phyloP scores from a whole-genome alignment of 805 yeast genomes.

The Candida golubevii region DNA sequence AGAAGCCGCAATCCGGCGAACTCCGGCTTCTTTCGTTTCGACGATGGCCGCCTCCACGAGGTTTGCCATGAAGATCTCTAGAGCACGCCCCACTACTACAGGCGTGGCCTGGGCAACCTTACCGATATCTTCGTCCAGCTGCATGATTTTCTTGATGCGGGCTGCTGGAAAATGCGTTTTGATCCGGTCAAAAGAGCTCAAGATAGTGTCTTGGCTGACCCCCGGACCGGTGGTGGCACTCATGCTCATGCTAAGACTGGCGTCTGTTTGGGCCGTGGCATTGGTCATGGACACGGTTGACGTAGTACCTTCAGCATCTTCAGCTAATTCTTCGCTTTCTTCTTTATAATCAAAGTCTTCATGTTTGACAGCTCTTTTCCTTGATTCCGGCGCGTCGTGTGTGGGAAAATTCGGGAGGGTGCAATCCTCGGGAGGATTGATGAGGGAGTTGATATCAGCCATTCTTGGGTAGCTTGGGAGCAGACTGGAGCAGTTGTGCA shows the following conservation, averaged over 20 bases:
- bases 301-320: neutral
- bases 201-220: conserved; percentile 30
- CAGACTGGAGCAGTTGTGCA: conserved; percentile 10
- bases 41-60: conserved; percentile 78
- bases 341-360: conserved; percentile 5
- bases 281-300: neutral
- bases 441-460: conserved; percentile 26
- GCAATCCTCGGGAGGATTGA: conserved; percentile 24
- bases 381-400: neutral
- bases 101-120: conserved; percentile 99
- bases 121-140: conserved; percentile 96
- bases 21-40: conserved; percentile 71
- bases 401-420: conserved; percentile 2
- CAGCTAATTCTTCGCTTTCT: conserved; percentile 1
- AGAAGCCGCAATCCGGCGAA: conserved; percentile 75
- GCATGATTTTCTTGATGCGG: conserved; percentile 93
- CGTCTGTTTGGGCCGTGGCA: neutral
- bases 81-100: conserved; percentile 91
- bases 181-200: conserved; percentile 43
- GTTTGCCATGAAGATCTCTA: conserved; percentile 87
- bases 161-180: conserved; percentile 90
- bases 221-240: conserved; percentile 6
- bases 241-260: too few relatives aligned
- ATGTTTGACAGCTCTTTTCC: neutral
- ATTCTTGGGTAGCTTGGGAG: conserved; percentile 8